These are phyloP conservation scores for Cyberlindnera petersonii DNA, from an alignment of 805 yeast species.

Conservation along the genomic window DNA sequence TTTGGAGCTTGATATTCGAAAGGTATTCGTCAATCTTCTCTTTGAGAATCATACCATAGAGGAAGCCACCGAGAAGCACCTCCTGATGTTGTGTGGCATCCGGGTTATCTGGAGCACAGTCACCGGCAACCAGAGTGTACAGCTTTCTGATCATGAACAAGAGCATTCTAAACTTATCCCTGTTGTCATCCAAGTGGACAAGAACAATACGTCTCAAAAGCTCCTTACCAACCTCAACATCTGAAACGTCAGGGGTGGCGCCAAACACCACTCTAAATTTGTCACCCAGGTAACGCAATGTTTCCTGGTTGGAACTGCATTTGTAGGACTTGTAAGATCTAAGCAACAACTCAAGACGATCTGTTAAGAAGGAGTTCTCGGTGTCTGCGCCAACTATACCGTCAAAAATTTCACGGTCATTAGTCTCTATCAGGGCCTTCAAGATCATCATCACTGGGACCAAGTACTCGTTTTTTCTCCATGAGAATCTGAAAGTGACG, in stretches of 20 bases:
- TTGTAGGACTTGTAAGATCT: constrained; percentile 83
- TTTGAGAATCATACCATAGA: constrained; percentile 93
- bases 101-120: constrained; percentile 95
- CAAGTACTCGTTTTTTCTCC: constrained; percentile 94
- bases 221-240: constrained; percentile 85
- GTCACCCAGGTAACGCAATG: constrained; percentile 92
- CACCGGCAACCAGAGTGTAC: constrained; percentile 93
- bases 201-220: constrained; percentile 79
- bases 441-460: constrained; percentile 91
- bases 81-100: constrained; percentile 99
- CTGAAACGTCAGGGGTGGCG: constrained; percentile 83
- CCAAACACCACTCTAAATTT: constrained; percentile 92
- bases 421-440: constrained; percentile 85
- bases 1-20: constrained; percentile 64
- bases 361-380: constrained; percentile 88
- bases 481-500: constrained; percentile 92
- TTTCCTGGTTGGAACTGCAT: constrained; percentile 75
- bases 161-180: constrained; percentile 82
- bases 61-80: constrained; percentile 89
- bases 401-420: constrained; percentile 92
- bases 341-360: constrained; percentile 90
- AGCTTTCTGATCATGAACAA: constrained; percentile 94
- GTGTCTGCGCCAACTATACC: constrained; percentile 91
- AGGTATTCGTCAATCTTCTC: constrained; percentile 95
- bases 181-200: constrained; percentile 73